Percentiles rank a stretch among this genome's conserved stretches.
These are phyloP conservation scores for Datura wrightii DNA, from an alignment of 257 asterid species.

Conservation along the genomic window DNA sequence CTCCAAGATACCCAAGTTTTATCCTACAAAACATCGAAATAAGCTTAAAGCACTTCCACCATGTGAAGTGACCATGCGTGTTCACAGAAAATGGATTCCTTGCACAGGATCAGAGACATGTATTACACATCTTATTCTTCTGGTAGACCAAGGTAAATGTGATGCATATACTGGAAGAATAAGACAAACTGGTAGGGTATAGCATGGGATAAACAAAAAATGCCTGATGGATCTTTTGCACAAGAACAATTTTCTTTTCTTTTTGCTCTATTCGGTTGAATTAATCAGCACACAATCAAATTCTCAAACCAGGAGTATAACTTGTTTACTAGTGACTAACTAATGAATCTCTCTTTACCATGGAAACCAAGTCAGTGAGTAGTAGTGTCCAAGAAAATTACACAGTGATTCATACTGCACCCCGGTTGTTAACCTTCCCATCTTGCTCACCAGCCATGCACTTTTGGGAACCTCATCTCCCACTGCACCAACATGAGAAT, in stretches of 20 bases:
- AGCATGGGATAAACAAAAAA: neutral
- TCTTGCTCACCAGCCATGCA: slow-evolving; percentile 93
- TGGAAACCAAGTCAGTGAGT: neutral
- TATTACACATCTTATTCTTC: neutral
- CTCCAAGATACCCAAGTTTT: slow-evolving; percentile 4
- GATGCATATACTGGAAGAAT: neutral
- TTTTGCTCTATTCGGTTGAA: neutral
- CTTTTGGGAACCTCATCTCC: slow-evolving; percentile 75
- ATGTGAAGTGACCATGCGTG: slow-evolving; percentile 24
- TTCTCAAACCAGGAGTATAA: neutral
- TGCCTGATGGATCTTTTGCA: neutral
- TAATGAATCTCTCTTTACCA: neutral
- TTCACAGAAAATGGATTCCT: slow-evolving; percentile 12
- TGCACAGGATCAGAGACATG: neutral
- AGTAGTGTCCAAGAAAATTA: slow-evolving; percentile 45
- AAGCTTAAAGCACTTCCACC: slow-evolving; percentile 24
- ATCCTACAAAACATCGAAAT: neutral
- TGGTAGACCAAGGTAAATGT: neutral
- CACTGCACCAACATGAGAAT: slow-evolving; percentile 39
- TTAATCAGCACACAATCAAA: neutral
- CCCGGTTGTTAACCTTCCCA: slow-evolving; percentile 90
- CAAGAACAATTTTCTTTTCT: neutral
- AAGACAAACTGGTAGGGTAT: neutral
- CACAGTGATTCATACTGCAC: slow-evolving; percentile 87
- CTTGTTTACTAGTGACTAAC: neutral